Base-by-base conservation (phyloP, 257 asterid genomes). In the Eucommia ulmoides region DNA sequence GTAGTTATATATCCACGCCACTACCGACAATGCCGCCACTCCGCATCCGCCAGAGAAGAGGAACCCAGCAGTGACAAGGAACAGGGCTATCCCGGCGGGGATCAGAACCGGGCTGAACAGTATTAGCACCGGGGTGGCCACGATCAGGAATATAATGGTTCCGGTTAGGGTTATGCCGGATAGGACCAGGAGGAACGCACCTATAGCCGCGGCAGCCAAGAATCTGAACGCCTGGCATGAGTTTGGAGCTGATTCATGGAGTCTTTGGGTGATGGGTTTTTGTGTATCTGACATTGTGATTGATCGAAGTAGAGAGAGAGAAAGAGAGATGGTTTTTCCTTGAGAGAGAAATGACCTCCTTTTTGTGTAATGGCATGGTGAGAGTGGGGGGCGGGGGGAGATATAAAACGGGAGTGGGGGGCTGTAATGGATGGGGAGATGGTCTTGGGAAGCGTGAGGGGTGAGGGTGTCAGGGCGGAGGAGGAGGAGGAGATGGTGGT, bases 381-480 rank as follows among this genome's bases (percentile, higher is more conserved):
- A n/a, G n/a, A n/a, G n/a, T n/a, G n/a, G n/a, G n/a, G n/a, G n/a
- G n/a, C n/a, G n/a, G n/a, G n/a, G n/a, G n/a, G n/a, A n/a, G n/a
- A n/a, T n/a, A n/a, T n/a, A n/a, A n/a, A n/a, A n/a, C 26, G 52
- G 25, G 52, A 48, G 18, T 22, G 33, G 33, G 48, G 4, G 55
- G 55, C 19, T 20, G 63, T 41, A 49, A 17, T 29, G 33, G 35
- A 41, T n/a, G 14, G 33, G 41, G n/a, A 26, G 20, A 25, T 52
- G 20, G 2, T 12, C 20, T 44, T 15, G 41, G 50, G 49, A 33
- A 46, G 0, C 25, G 60, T 42, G 48, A 48, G 12, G 48, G 47
- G 54, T 15, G 41, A 35, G 25, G 41, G 14, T 33, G 18, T 7
- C 25, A n/a, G n/a, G n/a, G n/a, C n/a, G n/a, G n/a, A n/a, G n/a